phyloP scores from a whole-genome alignment of 1,284 basidiomycete species.

The Puccinia brachypodii region DNA sequence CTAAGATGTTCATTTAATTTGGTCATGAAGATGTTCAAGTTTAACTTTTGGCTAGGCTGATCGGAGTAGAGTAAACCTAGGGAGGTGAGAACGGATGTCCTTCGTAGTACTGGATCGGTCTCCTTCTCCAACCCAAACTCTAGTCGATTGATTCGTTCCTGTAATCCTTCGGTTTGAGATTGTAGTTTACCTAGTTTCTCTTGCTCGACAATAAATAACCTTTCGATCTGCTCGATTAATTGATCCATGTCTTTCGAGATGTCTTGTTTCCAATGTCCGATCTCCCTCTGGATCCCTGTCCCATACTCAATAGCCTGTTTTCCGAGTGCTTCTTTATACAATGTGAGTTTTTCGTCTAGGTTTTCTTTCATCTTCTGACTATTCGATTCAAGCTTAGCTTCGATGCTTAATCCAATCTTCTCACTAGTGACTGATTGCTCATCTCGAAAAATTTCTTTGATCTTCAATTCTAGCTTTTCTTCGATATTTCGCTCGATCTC shows the following conservation, averaged over 20 bases:
- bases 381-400: not conserved
- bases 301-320: not conserved
- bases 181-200: not conserved
- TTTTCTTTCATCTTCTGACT: not conserved
- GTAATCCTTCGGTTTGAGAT: not conserved
- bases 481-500: not conserved
- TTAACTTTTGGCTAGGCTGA: not conserved
- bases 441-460: not conserved
- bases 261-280: not conserved
- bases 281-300: not conserved
- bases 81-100: not conserved
- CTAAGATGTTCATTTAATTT: conserved; percentile 10
- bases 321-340: not conserved
- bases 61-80: not conserved
- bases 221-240: conserved; percentile 12
- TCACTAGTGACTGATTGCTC: not conserved
- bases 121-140: not conserved
- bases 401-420: not conserved
- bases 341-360: not conserved
- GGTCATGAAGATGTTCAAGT: conserved; percentile 7
- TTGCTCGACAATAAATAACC: not conserved
- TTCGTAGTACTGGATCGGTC: conserved; percentile 2
- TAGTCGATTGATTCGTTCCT: not conserved
- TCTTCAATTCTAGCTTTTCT: not conserved
- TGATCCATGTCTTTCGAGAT: conserved; percentile 6